Evolutionary conservation across 2,329 filamentous ascomycete species (phyloP), one percentile per base, ranked within the genome.

Genomic region (Penicillium vulpinum): DNA sequence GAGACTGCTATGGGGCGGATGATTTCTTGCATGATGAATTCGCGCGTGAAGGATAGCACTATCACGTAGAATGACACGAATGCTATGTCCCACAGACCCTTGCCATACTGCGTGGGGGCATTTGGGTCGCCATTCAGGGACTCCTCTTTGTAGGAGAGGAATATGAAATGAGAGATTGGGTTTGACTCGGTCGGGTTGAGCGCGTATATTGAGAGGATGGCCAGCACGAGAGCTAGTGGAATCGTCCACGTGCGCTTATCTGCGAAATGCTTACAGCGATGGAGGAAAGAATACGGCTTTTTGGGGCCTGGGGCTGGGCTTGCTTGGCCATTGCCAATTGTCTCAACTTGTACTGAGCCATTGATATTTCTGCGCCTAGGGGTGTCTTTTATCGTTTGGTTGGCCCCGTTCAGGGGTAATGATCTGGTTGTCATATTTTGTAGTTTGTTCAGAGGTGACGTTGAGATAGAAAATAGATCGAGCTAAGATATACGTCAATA

Each of bases 1-100:
- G 79, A 84, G 48, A 84, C 80, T 11, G 91, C 90, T 56, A 92
- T 78, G 0, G 91, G 92, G 13, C 86, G 84, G 49, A 96, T 83
- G 41, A 95, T 69, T 66, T 91, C 87, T 76, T 96, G 91, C 92
- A 96, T 96, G 77, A 94, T 83, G 77, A 95, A 95, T 75, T 96
- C 92, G 71, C 92, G 90, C 10, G 90, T 94, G 74, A 96, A 96
- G 62, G 89, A 90, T 58, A 96, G 83, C 33, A 96, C 86, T 60
- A 96, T 80, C 45, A 85, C 92, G 77, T 96, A 96, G 78, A 96
- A 96, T 61, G 79, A 77, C 44, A 96, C 90, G 68, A 96, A 92
- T 45, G 88, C 88, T 55, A 95, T 79, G 73, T 96, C 92, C 79
- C 86, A 88, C 26, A 74, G 80, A n/a, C 92, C 92, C 75, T 96